Base-by-base conservation (phyloP, 371 early-diverging fungal genomes). In the Mortierella sp. region DNA sequence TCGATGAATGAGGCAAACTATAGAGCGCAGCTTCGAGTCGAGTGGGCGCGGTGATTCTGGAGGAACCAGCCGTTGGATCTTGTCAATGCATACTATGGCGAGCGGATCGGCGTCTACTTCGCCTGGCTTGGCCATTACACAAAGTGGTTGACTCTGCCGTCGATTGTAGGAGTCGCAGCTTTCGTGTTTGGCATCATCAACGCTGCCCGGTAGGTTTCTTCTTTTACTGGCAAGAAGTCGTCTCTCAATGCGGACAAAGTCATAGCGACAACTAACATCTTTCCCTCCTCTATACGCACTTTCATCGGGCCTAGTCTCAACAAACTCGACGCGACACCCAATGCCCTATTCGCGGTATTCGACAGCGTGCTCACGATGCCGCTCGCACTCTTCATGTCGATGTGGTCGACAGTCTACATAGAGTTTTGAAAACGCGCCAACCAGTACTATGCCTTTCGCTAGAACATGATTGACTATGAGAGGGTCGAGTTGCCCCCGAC, bases 381-480 rank as follows among this genome's bases (percentile, higher is more conserved):
- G n/a, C 93, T 87, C 75, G 91, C 93, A 0, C 71, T 93, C 48
- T 87, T 90, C 77, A 91, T 93, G 88, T 79, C 90, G 34, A 80
- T 92, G 9, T 93, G 92, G 92, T 89, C 91, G 1, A 88, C 90
- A 1, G 71, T 90, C 5, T 93, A 90, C 57, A 77, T 93, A 46
- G 93, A 94, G 71, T 92, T 90, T 71, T 94, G 93, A 93, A 92
- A 92, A 69, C 90, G 94, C n/a, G 81, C 88, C 51, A 87, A 86
- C 28, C 73, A 82, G 13, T 77, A 81, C 37, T 78, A 93, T 64
- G 76, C 88, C 14, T 90, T 85, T 67, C 87, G 88, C 11, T 94
- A 93, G 94, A 90, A 91, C 78, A 87, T 91, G 73, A 57, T 61
- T 21, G 88, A 92, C 37, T 89, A 87, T 70, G 87, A 90, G 59